Evolutionary conservation across 345 rosid species (phyloP).

Genomic region (Gossypium mustelinum): DNA sequence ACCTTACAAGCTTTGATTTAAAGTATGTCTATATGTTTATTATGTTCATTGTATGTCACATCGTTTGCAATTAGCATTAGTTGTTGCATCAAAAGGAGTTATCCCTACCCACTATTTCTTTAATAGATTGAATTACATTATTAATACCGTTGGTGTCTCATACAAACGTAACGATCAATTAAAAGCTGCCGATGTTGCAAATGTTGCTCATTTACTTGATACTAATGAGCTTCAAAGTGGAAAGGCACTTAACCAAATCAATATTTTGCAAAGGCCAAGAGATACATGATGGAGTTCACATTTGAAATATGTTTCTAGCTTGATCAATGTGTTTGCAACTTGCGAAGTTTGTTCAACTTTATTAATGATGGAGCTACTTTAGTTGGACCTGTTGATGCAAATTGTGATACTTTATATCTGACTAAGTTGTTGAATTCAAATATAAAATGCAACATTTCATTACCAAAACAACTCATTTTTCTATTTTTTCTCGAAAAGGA

Average conservation of each 20-base stretch:
- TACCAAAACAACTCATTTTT: too few species aligned
- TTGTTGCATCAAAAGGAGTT: background rate
- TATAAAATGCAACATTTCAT: too few species aligned
- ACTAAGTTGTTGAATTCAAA: too few species aligned
- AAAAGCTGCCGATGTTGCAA: background rate
- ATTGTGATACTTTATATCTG: too few species aligned
- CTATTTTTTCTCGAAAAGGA: too few species aligned
- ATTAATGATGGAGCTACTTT: background rate
- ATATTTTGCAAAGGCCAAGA: background rate
- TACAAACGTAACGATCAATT: background rate
- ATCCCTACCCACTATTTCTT: background rate
- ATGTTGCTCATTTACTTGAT: background rate
- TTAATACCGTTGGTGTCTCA: background rate
- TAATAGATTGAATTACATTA: background rate
- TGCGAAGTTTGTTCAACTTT: background rate
- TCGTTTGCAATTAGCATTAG: too few species aligned
- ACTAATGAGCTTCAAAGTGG: background rate
- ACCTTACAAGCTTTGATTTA: too few species aligned
- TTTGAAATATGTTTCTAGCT: background rate
- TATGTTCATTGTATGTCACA: too few species aligned
- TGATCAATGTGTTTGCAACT: background rate
- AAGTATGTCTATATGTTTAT: too few species aligned
- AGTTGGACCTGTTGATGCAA: background rate
- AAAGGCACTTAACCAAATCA: background rate
- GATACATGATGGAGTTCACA: background rate